These are phyloP conservation scores for Peterozyma toletana DNA, from an alignment of 805 yeast genomes.

Conservation along the genomic window DNA sequence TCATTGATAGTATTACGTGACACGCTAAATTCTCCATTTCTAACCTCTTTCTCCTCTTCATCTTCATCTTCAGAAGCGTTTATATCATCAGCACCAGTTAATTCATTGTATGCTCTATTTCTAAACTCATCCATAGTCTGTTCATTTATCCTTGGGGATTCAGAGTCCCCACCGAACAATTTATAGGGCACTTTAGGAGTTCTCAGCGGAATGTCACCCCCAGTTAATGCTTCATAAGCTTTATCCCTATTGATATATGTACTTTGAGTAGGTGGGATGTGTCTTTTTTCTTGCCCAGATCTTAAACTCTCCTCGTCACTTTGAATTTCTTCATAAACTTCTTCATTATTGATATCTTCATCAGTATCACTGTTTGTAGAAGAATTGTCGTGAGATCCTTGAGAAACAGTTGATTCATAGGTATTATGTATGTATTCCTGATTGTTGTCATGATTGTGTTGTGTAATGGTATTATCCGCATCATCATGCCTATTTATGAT, in stretches of 20 bases:
- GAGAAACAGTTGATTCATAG: too few species aligned
- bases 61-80: background rate
- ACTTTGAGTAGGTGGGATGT: constrained; percentile 2
- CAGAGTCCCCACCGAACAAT: background rate
- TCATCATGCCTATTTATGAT: too few species aligned
- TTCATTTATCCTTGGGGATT: background rate
- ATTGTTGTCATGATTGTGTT: too few species aligned
- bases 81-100: background rate
- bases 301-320: too few species aligned
- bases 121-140: background rate
- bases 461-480: too few species aligned
- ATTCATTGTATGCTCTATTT: background rate
- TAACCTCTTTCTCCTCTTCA: background rate
- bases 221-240: constrained; percentile 6
- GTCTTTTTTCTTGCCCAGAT: background rate
- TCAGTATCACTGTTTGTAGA: too few species aligned
- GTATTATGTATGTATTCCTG: too few species aligned
- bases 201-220: constrained; percentile 2
- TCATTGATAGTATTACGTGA: too few species aligned
- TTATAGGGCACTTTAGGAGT: constrained; percentile 2
- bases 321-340: too few species aligned
- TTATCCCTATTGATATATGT: constrained; percentile 5
- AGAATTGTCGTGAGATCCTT: too few species aligned
- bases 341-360: too few species aligned
- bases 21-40: too few species aligned